Evolutionary conservation across 2,329 filamentous ascomycete genomes (phyloP), one percentile per base, ranked within the genome.

Genomic region (Thermoascus crustaceus): DNA sequence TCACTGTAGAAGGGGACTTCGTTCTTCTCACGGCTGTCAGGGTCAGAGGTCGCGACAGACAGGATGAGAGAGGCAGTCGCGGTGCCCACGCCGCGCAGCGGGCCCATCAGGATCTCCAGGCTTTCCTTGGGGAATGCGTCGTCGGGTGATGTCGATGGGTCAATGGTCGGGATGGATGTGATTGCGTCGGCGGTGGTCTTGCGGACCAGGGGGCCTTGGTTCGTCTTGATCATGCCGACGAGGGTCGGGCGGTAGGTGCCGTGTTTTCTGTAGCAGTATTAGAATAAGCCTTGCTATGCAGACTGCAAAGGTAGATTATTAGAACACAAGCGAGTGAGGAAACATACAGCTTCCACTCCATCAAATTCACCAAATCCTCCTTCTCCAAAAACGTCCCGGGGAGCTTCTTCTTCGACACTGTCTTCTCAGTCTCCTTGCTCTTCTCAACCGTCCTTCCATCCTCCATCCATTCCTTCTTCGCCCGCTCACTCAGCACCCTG

Each of bases 261-360:
- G 29, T 66, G 63, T 48, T 62, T 63, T 24, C 60, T 62, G 16
- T 34, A 7, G 32, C 30, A 29, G 10, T 13, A 36, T 32, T 16
- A 22, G 8, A 34, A 32, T 4, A 6, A 21, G 13, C 24, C 7
- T 17, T 24, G 16, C 14, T 17, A 29, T 29, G 4, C 3, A 14
- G 9, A 5, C 13, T 25, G 16, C 7, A 19, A 61, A 60, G 39
- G 16, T 19, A 14, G 1, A 17, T 36, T 20, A 13, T 7, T 22
- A 21, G 32, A 14, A 27, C 6, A 20, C 22, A 4, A 20, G 27
- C 17, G 33, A 13, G 17, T 27, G 19, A 22, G 16, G 19, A 23
- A 13, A 54, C 58, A 48, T 45, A 67, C 64, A 62, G 48, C 43
- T 67, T 67, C 64, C 64, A 68, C 30, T 64, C 59, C 45, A 67